phyloP scores from a whole-genome alignment of 1,284 basidiomycete genomes.

The Leccinum ponderosum region DNA sequence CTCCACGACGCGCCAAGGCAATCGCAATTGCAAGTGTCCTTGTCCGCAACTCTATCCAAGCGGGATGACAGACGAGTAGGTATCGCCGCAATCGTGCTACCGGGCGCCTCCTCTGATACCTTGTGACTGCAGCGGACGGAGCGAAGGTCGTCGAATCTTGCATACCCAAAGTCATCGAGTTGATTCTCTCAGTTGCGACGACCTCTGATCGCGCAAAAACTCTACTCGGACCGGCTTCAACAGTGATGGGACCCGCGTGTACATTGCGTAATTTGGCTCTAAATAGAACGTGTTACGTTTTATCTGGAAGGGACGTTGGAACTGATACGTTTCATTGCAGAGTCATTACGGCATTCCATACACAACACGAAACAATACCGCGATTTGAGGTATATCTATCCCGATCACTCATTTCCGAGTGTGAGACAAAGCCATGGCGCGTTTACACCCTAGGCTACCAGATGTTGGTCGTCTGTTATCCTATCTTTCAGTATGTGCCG shows the following conservation, averaged over 20 bases:
- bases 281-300: not conserved
- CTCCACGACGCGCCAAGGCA: too few species aligned
- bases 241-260: slow-evolving; percentile 18
- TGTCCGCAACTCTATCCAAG: too few species aligned
- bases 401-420: slow-evolving; percentile 16
- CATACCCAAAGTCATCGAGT: slow-evolving; percentile 15
- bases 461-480: slow-evolving; percentile 9
- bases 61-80: slow-evolving; percentile 13
- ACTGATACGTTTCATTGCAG: not conserved
- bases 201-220: not conserved
- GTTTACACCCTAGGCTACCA: slow-evolving; percentile 22
- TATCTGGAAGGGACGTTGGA: not conserved
- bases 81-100: not conserved
- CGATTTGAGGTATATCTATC: slow-evolving; percentile 19
- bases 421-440: slow-evolving; percentile 17
- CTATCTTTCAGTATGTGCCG: not conserved
- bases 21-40: too few species aligned
- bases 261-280: not conserved
- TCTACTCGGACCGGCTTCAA: slow-evolving; percentile 9
- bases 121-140: slow-evolving; percentile 15
- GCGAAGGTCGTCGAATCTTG: slow-evolving; percentile 1
- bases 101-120: not conserved
- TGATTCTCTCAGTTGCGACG: slow-evolving; percentile 16
- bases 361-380: slow-evolving; percentile 7
- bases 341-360: not conserved